Evolutionary conservation across 192 early-diverging fungal species (phyloP).

Genomic region (Chytriomyces confervae): DNA sequence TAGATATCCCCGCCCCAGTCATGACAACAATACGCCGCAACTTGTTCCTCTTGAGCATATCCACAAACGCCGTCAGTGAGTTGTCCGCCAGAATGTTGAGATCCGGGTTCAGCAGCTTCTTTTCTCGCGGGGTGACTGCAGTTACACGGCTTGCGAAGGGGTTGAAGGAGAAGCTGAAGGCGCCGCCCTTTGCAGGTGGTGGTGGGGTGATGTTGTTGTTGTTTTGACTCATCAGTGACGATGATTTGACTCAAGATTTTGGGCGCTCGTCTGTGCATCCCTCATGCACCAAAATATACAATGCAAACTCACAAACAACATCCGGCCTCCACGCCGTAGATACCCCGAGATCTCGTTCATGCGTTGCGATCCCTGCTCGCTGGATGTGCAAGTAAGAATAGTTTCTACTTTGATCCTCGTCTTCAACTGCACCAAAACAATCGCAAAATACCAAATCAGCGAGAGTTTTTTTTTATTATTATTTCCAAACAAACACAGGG

Average conservation of each 20-base stretch:
- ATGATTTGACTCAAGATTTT: no score
- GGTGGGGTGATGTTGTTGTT: neutral
- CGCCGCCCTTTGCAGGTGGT: neutral
- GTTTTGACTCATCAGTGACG: no score
- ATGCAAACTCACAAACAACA: no score
- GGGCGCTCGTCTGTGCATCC: neutral
- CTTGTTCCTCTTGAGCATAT: constrained; percentile 43
- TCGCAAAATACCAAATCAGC: neutral
- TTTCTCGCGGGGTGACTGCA: constrained; percentile 12
- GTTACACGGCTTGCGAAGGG: neutral
- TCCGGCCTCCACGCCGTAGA: no score
- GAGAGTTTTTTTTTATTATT: no score
- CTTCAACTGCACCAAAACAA: neutral
- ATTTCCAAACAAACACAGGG: neutral
- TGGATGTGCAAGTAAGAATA: no score
- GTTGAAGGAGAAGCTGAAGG: neutral
- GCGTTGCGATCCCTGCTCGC: no score
- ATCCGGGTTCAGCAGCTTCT: constrained; percentile 27
- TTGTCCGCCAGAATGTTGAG: constrained; percentile 37
- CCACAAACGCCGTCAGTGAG: constrained; percentile 48
- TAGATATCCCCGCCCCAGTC: constrained; percentile 85
- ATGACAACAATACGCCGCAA: constrained; percentile 75
- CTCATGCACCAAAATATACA: no score
- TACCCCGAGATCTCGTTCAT: no score
- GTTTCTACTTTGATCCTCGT: neutral